Conservation (phyloP, 1,284 basidiomycete genomes). For the Pterulicium gracile region DNA sequence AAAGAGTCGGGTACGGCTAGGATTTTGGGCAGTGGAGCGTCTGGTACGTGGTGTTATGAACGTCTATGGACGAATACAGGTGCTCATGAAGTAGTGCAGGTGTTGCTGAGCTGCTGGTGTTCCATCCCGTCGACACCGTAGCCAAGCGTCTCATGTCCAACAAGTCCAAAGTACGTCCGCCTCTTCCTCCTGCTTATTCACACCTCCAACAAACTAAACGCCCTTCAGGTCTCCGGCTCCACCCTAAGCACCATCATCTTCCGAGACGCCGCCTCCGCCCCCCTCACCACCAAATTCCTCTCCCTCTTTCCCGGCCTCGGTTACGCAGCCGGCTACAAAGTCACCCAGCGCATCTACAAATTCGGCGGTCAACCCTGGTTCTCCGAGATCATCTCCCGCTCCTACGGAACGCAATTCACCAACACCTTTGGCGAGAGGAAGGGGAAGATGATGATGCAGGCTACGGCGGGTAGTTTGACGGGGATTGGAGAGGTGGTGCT, state of each 20-base stretch:
- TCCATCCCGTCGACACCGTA: constrained; percentile 92
- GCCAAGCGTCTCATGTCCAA: constrained; percentile 98
- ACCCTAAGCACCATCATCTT: constrained; percentile 77
- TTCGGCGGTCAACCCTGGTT: constrained; percentile 99
- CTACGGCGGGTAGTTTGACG: constrained; percentile 83
- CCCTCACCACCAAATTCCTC: constrained; percentile 63
- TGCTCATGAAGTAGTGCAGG: constrained; percentile 36
- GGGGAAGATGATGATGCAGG: constrained; percentile 94
- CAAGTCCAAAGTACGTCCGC: constrained; percentile 59
- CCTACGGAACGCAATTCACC: constrained; percentile 72
- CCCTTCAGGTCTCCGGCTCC: constrained; percentile 45
- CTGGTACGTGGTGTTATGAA: constrained; percentile 45
- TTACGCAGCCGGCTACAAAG: constrained; percentile 97
- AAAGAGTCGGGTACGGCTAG: constrained; percentile 89
- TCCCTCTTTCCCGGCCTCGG: constrained; percentile 97
- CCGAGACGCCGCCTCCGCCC: constrained; percentile 70
- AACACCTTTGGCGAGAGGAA: constrained; percentile 88
- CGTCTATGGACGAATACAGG: constrained; percentile 5
- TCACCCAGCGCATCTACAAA: constrained; percentile 92
- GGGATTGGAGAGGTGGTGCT: constrained; percentile 97
- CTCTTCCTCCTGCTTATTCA: neutral
- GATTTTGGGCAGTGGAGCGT: constrained; percentile 85
- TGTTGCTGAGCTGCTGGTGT: constrained; percentile 87
- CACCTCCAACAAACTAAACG: neutral
- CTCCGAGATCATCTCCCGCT: constrained; percentile 79